phyloP scores from a whole-genome alignment of 148 eudicot species.

The Fagopyrum esculentum region DNA sequence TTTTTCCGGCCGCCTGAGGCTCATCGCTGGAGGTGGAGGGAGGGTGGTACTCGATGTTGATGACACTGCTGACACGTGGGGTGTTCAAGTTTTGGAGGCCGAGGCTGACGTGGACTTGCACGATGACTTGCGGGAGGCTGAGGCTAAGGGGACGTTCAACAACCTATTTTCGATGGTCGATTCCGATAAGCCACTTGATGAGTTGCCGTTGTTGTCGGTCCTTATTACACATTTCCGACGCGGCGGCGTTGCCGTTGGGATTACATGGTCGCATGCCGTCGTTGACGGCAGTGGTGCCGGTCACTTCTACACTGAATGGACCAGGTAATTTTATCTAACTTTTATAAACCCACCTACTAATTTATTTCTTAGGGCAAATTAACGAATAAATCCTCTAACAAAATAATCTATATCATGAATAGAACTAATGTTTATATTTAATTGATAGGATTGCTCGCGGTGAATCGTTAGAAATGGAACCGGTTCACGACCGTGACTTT shows the following conservation, averaged over 20 bases:
- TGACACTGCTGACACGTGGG: neutral
- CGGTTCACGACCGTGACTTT: slow-evolving; percentile 1
- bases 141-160: neutral
- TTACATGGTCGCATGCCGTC: neutral
- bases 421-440: neutral
- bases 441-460: neutral
- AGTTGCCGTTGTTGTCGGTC: neutral
- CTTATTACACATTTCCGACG: neutral
- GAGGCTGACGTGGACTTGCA: neutral
- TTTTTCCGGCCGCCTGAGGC: neutral
- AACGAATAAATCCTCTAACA: no score
- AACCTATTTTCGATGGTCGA: neutral
- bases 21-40: neutral
- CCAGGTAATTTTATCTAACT: neutral
- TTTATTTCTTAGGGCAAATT: no score
- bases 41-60: neutral
- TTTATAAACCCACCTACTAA: no score
- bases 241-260: neutral
- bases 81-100: neutral
- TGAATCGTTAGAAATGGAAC: neutral
- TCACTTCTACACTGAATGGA: neutral
- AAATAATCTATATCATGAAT: no score
- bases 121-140: neutral
- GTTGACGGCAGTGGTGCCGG: neutral
- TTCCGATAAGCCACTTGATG: neutral